Evolutionary conservation across 192 early-diverging fungal genomes (phyloP).

Genomic region (Coemansia sp.): DNA sequence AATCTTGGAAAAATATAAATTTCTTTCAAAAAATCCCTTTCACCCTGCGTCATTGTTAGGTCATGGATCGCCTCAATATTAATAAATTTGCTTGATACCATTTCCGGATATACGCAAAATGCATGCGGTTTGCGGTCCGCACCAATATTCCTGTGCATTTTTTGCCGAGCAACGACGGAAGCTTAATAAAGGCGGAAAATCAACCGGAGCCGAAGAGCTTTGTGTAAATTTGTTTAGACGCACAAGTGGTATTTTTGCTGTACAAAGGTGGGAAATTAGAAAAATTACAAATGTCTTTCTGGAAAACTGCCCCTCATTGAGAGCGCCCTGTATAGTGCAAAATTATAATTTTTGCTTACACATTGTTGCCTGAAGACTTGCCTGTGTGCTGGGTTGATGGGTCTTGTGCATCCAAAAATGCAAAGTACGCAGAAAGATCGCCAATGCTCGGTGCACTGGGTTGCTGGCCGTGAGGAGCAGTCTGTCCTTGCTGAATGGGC

Average conservation of each 20-base stretch:
- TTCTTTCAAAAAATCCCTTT: neutral
- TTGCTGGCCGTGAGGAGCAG: neutral
- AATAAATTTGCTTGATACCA: neutral
- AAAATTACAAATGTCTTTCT: constrained; percentile 3
- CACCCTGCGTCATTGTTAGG: constrained; percentile 1
- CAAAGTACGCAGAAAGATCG: constrained; percentile 42
- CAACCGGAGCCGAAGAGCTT: neutral
- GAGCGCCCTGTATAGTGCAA: neutral
- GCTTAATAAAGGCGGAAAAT: neutral
- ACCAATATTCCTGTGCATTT: neutral
- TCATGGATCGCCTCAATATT: constrained; percentile 1
- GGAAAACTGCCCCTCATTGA: neutral
- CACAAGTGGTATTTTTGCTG: neutral
- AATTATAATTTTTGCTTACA: neutral
- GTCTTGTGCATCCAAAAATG: constrained; percentile 29
- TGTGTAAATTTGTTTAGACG: neutral
- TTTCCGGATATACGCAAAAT: constrained; percentile 1
- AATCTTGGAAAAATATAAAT: neutral
- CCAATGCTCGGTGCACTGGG: constrained; percentile 18
- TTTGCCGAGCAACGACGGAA: neutral
- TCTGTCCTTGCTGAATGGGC: neutral
- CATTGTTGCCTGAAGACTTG: constrained; percentile 5
- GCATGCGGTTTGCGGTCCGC: neutral
- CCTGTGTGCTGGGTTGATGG: constrained; percentile 5
- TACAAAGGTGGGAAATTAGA: neutral